Evolutionary conservation across 1,284 basidiomycete species (phyloP), one percentile per base, ranked within the genome.

Genomic region (Entoloma clypeatum): DNA sequence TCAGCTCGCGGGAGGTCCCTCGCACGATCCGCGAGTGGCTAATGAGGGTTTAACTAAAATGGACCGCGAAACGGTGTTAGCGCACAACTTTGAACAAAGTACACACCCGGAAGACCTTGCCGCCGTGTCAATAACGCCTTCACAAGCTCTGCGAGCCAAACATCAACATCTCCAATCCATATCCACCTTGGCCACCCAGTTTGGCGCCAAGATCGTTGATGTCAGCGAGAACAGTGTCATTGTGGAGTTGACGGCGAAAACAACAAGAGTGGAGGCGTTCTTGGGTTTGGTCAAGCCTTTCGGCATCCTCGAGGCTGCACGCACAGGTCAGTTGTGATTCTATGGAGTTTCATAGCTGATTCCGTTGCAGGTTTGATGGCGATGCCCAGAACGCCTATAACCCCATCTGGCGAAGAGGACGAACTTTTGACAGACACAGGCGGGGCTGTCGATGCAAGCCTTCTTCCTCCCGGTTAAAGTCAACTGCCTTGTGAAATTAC

Each of bases 241-340:
- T 49, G 89, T 99, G 34, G 95, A 99, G 71, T 69, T 98, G 64
- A 86, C 87, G 16, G 96, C 88, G 36, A 99, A 99, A 74, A 92
- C 89, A 39, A 71, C 74, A 30, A 75, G 95, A 29, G 89, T 98
- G 37, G 90, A 99, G 59, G 92, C 92, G 13, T 98, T 99, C 73
- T 70, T 99, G 56, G 85, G 80, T 53, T 71, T 99, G 33, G 72
- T 99, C 52, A 85, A 93, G 61, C 95, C 95, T 4, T 99, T 95
- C 59, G 96, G 96, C 32, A 81, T 99, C 41, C 74, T 99, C 39
- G 95, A 98, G 69, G 86, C 90, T 33, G 91, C 93, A 14, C 70
- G 93, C 39, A 93, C 92, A 30, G 94, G 93, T 92, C 3, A 32
- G 38, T 35, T 41, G 34, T 24, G 38, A 7, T 45, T 22, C 16